Base-by-base conservation (phyloP, 108 stramenopile species). In the Skeletonema menzelii region DNA sequence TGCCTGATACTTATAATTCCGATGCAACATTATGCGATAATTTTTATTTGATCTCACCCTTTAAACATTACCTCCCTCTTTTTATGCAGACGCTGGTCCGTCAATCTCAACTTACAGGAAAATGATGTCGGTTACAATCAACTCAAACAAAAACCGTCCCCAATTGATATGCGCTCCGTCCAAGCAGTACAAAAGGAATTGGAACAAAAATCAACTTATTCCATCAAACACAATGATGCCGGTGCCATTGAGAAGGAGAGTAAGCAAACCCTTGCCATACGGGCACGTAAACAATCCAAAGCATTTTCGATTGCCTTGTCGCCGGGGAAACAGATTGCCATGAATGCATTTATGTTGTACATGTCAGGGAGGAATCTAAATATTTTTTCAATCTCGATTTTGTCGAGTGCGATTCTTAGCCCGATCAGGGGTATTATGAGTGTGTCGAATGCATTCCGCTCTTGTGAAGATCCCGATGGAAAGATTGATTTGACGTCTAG, bases 301-400 rank as follows among this genome's bases (percentile, higher is more conserved):
- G 97, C 95, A 62, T 95, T 96, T 95, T 64, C 88, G 19, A 86
- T 97, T 55, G 97, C 97, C 0, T 76, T 85, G 31, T 84, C 83
- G 34, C 97, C 97, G 2, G 96, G 95, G 17, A 89, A 94, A 68
- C 90, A 88, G 70, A 73, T 98, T 42, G 61, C 83, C 20, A 96
- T 96, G 95, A 96, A 97, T 68, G 94, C 86, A 7, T 98, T 98
- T 70, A 98, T 98, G 97, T 82, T 98, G 81, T 98, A 90, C 80
- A 98, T 98, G 97, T 90, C 90, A 8, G 97, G 97, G 38, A 90
- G 68, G 30, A 90, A 84, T 67, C 81, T 98, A 53, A 95, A 98
- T 59, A 96, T 98, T 55, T 96, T 96, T 60, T 89, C 88, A 67
- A 97, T 97, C 44, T 90, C 86, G 30, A 94, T 94, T 34, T 87